Percentiles rank a stretch among this genome's conserved stretches.
Evolutionary conservation across 2,329 filamentous ascomycete species (phyloP).

Genomic region (Albophoma yamanashiensis): DNA sequence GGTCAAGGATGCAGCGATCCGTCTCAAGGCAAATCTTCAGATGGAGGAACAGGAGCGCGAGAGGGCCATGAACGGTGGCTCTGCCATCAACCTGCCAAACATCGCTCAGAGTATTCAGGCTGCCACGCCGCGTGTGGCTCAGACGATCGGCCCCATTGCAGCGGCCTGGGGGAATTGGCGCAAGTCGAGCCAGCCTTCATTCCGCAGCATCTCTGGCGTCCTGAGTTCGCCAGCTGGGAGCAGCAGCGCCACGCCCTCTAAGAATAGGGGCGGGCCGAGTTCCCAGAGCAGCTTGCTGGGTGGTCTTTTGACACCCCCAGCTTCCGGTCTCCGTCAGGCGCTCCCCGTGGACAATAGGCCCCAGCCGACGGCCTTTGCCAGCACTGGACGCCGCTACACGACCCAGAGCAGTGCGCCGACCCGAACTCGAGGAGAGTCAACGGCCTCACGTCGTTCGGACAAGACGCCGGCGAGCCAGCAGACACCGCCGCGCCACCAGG

Average conservation of each 20-base stretch:
- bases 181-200: conserved; percentile 48
- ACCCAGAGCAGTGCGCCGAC: conserved; percentile 24
- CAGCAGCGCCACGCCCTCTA: conserved; percentile 48
- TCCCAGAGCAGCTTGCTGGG: conserved; percentile 55
- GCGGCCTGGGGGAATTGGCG: conserved; percentile 98
- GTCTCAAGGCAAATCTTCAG: conserved; percentile 85
- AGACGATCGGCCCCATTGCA: conserved; percentile 66
- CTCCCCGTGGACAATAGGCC: conserved; percentile 30
- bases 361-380: conserved; percentile 52
- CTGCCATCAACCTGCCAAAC: conserved; percentile 58
- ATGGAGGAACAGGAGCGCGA: conserved; percentile 98
- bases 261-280: conserved; percentile 38
- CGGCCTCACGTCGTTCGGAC: conserved; percentile 25
- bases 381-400: conserved; percentile 47
- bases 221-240: conserved; percentile 31
- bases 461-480: conserved; percentile 25
- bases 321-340: conserved; percentile 57
- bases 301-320: conserved; percentile 82
- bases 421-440: conserved; percentile 17
- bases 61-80: conserved; percentile 62
- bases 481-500: conserved; percentile 32
- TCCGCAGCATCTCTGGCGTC: conserved; percentile 36
- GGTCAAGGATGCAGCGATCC: conserved; percentile 84
- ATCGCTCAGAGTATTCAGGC: conserved; percentile 70
- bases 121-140: conserved; percentile 71